phyloP scores from a whole-genome alignment of 345 rosid genomes.

The Luvunga scandens region DNA sequence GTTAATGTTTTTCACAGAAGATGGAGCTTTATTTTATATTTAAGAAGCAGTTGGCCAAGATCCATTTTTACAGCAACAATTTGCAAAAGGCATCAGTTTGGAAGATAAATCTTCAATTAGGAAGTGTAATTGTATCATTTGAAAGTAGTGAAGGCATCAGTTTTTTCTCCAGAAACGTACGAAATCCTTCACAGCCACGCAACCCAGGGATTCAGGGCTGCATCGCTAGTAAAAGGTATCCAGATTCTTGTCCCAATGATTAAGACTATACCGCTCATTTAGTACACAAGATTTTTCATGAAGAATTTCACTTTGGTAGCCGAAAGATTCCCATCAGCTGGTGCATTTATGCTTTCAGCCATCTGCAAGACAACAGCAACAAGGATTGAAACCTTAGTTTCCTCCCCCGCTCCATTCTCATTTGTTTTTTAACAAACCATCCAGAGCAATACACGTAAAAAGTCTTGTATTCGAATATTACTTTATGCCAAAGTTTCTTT shows the following conservation, averaged over 20 bases:
- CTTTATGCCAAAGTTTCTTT: background rate
- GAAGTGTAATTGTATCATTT: background rate
- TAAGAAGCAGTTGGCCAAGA: background rate
- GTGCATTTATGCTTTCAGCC: background rate
- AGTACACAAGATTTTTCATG: background rate
- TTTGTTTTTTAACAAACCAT: background rate
- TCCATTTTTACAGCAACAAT: too few species aligned
- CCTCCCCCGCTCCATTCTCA: background rate
- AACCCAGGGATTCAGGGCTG: background rate
- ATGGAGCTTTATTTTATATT: background rate
- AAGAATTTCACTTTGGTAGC: background rate
- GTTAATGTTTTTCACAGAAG: background rate
- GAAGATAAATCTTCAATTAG: background rate
- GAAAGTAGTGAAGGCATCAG: background rate
- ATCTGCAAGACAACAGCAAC: background rate
- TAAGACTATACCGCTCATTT: background rate
- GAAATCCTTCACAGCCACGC: background rate
- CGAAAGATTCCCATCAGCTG: constrained; percentile 6
- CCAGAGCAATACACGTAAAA: background rate
- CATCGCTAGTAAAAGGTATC: background rate
- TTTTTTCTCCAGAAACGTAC: background rate
- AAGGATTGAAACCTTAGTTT: constrained; percentile 1
- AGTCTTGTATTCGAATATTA: background rate
- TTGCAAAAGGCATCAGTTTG: background rate
- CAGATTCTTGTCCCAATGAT: background rate